phyloP scores from a whole-genome alignment of 2,329 filamentous ascomycete species.

The Dothideomycetes sp. region DNA sequence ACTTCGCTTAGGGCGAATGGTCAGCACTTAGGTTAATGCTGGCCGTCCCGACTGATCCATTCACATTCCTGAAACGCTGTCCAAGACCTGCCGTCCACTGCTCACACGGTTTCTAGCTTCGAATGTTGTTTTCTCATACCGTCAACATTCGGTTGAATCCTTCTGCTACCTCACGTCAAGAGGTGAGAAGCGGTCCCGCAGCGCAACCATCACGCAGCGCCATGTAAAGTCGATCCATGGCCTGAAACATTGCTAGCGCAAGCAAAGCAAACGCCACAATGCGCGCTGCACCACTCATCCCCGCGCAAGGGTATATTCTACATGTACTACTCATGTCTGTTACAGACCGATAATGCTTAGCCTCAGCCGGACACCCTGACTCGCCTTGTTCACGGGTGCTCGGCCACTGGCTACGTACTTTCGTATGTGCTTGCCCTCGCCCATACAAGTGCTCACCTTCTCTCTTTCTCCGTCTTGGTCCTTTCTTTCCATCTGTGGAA shows the following conservation, averaged over 20 bases:
- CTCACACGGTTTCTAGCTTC: background rate
- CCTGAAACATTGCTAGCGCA: conserved; percentile 5
- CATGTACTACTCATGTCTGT: background rate
- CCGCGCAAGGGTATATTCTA: background rate
- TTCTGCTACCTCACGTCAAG: too few relatives aligned
- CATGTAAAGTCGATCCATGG: background rate
- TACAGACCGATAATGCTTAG: background rate
- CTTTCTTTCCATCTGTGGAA: background rate
- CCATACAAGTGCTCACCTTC: background rate
- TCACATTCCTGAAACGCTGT: too few relatives aligned
- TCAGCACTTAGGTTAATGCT: too few relatives aligned
- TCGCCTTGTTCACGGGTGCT: background rate
- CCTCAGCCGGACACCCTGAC: background rate
- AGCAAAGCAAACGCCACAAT: conserved; percentile 8
- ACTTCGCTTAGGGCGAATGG: too few relatives aligned
- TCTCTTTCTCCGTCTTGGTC: background rate
- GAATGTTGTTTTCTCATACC: too few relatives aligned
- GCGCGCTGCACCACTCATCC: background rate
- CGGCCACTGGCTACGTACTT: background rate
- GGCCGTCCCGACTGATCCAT: too few relatives aligned
- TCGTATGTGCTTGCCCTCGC: background rate
- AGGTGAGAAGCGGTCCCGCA: too few relatives aligned
- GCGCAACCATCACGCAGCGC: background rate
- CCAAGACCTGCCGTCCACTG: too few relatives aligned
- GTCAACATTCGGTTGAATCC: too few relatives aligned